Evolutionary conservation across 345 rosid genomes (phyloP).

Genomic region (Citrus trifoliata): DNA sequence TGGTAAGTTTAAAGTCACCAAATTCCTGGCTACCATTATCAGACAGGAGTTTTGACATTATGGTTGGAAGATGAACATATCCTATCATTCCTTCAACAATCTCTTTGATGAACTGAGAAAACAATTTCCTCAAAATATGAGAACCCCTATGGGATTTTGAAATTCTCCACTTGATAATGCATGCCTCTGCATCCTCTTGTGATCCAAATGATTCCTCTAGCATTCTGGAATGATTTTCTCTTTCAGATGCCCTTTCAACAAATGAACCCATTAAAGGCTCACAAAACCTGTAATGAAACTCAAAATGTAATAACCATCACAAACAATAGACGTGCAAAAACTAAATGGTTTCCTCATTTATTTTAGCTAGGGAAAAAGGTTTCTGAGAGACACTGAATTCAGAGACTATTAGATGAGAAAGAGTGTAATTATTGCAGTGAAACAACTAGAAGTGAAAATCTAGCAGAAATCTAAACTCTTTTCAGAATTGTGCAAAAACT

Average conservation of each 20-base stretch:
- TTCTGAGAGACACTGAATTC: not conserved
- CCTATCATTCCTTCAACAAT: conserved; percentile 99
- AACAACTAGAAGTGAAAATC: not conserved
- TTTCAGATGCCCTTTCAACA: conserved; percentile 24
- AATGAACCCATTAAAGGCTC: conserved; percentile 70
- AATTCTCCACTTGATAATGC: conserved; percentile 55
- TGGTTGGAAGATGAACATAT: conserved; percentile 87
- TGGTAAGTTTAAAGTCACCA: conserved; percentile 93
- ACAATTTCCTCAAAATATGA: conserved; percentile 60
- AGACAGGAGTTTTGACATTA: conserved; percentile 92
- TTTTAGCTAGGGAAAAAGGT: not conserved
- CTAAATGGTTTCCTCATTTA: no score
- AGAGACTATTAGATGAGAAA: not conserved
- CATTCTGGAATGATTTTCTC: conserved; percentile 21
- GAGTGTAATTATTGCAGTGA: not conserved
- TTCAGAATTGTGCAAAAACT: not conserved
- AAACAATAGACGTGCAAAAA: not conserved
- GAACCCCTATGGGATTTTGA: conserved; percentile 49
- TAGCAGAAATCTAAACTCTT: not conserved
- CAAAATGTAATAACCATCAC: not conserved
- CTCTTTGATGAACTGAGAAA: conserved; percentile 87
- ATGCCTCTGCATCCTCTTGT: conserved; percentile 34
- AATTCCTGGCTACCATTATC: conserved; percentile 92
- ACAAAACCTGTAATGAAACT: conserved; percentile 61
- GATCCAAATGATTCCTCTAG: conserved; percentile 30